Evolutionary conservation across 2,329 filamentous ascomycete species (phyloP).

Genomic region (Talaromyces atroroseus): DNA sequence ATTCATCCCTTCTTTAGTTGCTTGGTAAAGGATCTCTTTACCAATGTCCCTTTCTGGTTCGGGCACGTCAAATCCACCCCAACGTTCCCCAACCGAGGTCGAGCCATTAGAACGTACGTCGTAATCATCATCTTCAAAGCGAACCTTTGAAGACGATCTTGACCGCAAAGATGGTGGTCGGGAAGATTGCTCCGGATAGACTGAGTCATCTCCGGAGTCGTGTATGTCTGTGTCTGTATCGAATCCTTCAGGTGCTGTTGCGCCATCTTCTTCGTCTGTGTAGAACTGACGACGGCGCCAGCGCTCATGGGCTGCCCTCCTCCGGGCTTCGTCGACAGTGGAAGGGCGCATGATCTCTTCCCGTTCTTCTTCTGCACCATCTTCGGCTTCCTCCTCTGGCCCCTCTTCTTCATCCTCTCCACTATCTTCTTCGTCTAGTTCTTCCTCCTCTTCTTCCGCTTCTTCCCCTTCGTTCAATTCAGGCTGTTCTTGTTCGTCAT

Average conservation of each 20-base stretch:
- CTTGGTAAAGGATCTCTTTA: slow-evolving; percentile 83
- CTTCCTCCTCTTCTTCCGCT: neutral
- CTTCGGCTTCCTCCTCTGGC: neutral
- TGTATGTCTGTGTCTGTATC: slow-evolving; percentile 35
- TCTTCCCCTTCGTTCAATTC: slow-evolving; percentile 12
- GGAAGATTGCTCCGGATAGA: slow-evolving; percentile 33
- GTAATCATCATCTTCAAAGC: slow-evolving; percentile 68
- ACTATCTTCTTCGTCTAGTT: neutral
- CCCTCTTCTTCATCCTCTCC: slow-evolving; percentile 1
- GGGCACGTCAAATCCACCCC: slow-evolving; percentile 73
- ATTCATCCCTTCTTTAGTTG: slow-evolving; percentile 88
- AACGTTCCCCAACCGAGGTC: slow-evolving; percentile 62
- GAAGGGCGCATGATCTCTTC: slow-evolving; percentile 16
- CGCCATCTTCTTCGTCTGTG: slow-evolving; percentile 77
- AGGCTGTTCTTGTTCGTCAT: neutral
- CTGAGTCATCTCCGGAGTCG: slow-evolving; percentile 50
- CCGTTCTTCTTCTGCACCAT: slow-evolving; percentile 15
- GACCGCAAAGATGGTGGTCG: slow-evolving; percentile 51
- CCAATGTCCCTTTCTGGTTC: slow-evolving; percentile 76
- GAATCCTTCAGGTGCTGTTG: slow-evolving; percentile 58
- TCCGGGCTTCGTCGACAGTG: slow-evolving; percentile 21
- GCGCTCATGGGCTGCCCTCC: slow-evolving; percentile 56
- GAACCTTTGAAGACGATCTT: slow-evolving; percentile 71
- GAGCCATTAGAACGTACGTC: slow-evolving; percentile 68
- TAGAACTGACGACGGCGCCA: slow-evolving; percentile 78